A percentile compares a stretch with the other conserved stretches of the same genome.
phyloP scores from a whole-genome alignment of 352 stramenopile species.

The Phytophthora nicotianae region DNA sequence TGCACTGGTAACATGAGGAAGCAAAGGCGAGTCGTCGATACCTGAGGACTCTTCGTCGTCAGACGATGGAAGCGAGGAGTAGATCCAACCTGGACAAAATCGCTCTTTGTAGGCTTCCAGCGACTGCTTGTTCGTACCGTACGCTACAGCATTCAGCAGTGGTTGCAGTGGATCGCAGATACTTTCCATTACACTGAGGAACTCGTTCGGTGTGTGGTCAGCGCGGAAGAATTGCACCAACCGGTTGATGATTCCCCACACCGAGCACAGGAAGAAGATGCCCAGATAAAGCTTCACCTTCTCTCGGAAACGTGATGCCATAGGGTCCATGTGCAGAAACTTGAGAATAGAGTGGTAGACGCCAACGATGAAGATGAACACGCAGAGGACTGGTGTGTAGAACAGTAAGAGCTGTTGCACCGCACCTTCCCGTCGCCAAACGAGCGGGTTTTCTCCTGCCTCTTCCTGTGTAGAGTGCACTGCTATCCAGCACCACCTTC shows the following conservation, averaged over 20 bases:
- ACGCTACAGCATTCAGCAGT: constrained; percentile 67
- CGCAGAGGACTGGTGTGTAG: constrained; percentile 61
- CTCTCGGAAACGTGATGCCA: constrained; percentile 57
- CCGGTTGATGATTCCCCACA: constrained; percentile 75
- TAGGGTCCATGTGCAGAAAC: constrained; percentile 68
- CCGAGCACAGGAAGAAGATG: constrained; percentile 74
- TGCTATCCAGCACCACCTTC: constrained; percentile 80
- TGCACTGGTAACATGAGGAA: constrained; percentile 22
- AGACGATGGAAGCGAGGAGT: constrained; percentile 62
- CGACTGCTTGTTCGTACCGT: constrained; percentile 75
- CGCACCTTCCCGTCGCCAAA: constrained; percentile 56
- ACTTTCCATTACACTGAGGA: constrained; percentile 68
- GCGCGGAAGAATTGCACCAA: constrained; percentile 61
- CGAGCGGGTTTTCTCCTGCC: constrained; percentile 29
- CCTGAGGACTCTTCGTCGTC: constrained; percentile 69
- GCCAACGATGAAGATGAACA: constrained; percentile 73
- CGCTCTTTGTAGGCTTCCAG: constrained; percentile 75
- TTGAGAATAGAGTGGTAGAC: constrained; percentile 67
- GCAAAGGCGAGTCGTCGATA: constrained; percentile 49
- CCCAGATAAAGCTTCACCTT: constrained; percentile 71
- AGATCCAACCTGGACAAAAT: constrained; percentile 69
- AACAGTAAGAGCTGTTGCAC: constrained; percentile 70
- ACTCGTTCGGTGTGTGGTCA: constrained; percentile 55
- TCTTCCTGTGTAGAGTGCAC: constrained; percentile 41
- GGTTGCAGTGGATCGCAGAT: constrained; percentile 77